These are phyloP conservation scores for Taphrina confusa DNA, from an alignment of 1,139 yeast species.

Conservation along the genomic window DNA sequence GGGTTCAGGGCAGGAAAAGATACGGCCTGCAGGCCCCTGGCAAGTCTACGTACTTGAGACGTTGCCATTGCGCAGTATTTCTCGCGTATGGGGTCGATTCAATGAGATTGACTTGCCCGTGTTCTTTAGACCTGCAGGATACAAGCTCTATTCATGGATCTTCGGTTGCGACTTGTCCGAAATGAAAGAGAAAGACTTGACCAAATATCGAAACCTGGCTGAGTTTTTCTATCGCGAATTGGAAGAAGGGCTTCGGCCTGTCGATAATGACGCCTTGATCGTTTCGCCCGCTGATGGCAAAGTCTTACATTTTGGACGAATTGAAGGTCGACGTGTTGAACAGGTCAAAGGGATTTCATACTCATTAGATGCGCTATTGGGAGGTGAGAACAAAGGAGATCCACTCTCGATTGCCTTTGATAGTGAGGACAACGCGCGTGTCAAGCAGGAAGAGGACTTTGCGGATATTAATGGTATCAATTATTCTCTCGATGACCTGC, in stretches of 20 bases:
- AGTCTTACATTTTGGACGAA: constrained; percentile 79
- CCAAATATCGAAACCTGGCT: constrained; percentile 72
- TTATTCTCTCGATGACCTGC: constrained; percentile 66
- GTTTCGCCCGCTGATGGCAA: constrained; percentile 95
- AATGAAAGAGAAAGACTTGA: constrained; percentile 78
- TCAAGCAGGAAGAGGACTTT: constrained; percentile 65
- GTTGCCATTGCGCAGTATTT: constrained; percentile 84
- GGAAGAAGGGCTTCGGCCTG: constrained; percentile 76
- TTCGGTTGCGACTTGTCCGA: constrained; percentile 91
- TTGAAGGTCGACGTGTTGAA: constrained; percentile 72
- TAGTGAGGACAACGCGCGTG: constrained; percentile 39
- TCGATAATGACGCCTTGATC: constrained; percentile 59
- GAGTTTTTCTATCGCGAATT: constrained; percentile 89
- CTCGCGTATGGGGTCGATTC: constrained; percentile 91
- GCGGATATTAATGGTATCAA: constrained; percentile 76
- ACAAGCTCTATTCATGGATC: constrained; percentile 67
- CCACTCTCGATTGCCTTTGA: constrained; percentile 40
- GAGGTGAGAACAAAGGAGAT: constrained; percentile 50
- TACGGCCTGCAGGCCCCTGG: constrained; percentile 43
- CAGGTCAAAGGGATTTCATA: constrained; percentile 97
- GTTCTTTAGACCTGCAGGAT: constrained; percentile 86
- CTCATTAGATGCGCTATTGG: constrained; percentile 83
- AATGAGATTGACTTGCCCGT: constrained; percentile 81
- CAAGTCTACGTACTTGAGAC: constrained; percentile 79
- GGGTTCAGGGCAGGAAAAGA: constrained; percentile 24